Base-by-base conservation (phyloP, 345 rosid species). In the Moringa oleifera region DNA sequence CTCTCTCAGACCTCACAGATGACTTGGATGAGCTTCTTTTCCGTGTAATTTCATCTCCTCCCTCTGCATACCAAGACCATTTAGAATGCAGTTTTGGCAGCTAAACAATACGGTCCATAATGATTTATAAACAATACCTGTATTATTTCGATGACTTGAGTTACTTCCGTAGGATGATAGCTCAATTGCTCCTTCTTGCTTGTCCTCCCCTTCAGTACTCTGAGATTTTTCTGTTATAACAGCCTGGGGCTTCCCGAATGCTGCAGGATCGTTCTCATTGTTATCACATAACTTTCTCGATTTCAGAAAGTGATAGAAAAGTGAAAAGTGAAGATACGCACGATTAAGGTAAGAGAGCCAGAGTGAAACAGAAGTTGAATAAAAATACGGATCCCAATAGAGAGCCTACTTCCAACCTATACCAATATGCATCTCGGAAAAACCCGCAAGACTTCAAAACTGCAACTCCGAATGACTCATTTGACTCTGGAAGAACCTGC, bases 351-450 rank as follows among this genome's bases (percentile, higher is more conserved):
- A 80, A 41, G 84, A 85, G 83, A 51, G 94, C 91, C 59, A 81
- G 18, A 33, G 77, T 68, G 64, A 22, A 85, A 31, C 56, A 47
- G 16, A 74, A 11, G 75, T 87, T 81, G 79, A 80, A 87, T n/a
- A 89, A 8, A 20, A 87, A n/a, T 19, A 56, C 64, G 73, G 70
- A 87, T 36, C 91, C 91, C 41, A 72, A 20, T 69, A 73, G 49
- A 24, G 83, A 89, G 16, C 73, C 84, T 17, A 80, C 63, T 71
- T 86, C 91, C 18, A 87, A 57, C 96, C 96, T 86, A 56, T 85
- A 89, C 94, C 89, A 84, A n/a, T 79, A 25, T 7, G 80, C 58
- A 7, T 83, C 58, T 0, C 76, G 50, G 63, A 77, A 69, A 67
- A 84, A 47, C 20, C 76, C 85, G 28, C 82, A 81, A 4, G 60